Evolutionary conservation across 495 filamentous ascomycete species (phyloP).

Genomic region (Trichoderma parareesei): DNA sequence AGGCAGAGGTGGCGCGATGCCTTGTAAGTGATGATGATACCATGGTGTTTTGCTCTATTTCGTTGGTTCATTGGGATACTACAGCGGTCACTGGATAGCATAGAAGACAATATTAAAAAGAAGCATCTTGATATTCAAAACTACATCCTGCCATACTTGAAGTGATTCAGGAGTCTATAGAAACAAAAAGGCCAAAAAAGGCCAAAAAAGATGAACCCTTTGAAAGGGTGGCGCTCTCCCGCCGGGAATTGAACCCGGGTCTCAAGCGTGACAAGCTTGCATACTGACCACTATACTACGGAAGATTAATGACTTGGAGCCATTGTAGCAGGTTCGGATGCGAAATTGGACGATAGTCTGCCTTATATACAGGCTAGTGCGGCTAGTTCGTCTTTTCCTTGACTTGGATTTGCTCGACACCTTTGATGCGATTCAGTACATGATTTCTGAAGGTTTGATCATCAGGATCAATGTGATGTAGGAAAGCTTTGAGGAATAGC

Average conservation of each 20-base stretch:
- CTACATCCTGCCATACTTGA: too few relatives aligned
- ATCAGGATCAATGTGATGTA: too few relatives aligned
- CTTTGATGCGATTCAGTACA: too few relatives aligned
- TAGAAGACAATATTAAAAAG: too few relatives aligned
- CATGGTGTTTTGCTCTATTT: too few relatives aligned
- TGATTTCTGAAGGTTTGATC: too few relatives aligned
- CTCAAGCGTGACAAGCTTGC: conserved; percentile 14
- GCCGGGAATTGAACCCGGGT: conserved; percentile 15
- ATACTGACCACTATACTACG: conserved; percentile 15
- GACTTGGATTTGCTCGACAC: too few relatives aligned
- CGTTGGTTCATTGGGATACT: too few relatives aligned
- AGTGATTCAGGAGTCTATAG: not conserved
- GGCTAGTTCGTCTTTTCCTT: not conserved
- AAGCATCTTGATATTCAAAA: too few relatives aligned
- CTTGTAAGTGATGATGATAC: not conserved
- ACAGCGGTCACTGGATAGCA: too few relatives aligned
- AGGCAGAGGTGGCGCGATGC: conserved; percentile 9
- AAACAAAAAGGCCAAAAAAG: not conserved
- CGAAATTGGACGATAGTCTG: not conserved
- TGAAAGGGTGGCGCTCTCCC: conserved; percentile 12
- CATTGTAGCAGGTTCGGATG: not conserved
- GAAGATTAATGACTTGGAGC: conserved; percentile 7
- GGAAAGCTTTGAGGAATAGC: too few relatives aligned
- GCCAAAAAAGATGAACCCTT: conserved; percentile 2
- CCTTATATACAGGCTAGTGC: not conserved